These are phyloP conservation scores for Naganishia kalamii DNA, from an alignment of 768 basidiomycete genomes.

Conservation along the genomic window DNA sequence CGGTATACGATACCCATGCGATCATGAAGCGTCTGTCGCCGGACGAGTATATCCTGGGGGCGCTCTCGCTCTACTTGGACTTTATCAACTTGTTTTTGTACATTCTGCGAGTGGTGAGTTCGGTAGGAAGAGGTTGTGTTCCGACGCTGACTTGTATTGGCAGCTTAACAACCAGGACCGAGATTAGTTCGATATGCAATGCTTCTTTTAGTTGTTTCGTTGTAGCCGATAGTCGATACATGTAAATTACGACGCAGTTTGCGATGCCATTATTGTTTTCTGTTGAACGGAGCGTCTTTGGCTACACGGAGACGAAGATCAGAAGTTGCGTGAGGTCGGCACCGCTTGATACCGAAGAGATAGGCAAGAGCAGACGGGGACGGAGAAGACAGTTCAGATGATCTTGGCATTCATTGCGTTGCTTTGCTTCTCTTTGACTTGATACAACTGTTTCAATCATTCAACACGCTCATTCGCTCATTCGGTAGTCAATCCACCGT, in stretches of 20 bases:
- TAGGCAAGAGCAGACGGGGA: too few relatives aligned
- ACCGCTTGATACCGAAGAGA: too few relatives aligned
- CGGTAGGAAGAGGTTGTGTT: background rate
- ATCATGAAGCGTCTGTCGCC: slow-evolving; percentile 84
- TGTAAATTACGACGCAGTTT: too few relatives aligned
- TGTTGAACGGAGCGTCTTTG: too few relatives aligned
- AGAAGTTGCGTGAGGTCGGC: too few relatives aligned
- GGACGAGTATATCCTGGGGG: slow-evolving; percentile 87
- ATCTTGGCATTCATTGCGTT: too few relatives aligned
- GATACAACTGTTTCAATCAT: background rate
- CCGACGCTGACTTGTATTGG: too few relatives aligned
- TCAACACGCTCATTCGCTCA: background rate
- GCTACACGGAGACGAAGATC: too few relatives aligned
- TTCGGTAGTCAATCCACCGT: slow-evolving; percentile 29
- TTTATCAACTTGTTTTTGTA: slow-evolving; percentile 52
- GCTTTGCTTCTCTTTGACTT: background rate
- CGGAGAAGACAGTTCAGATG: too few relatives aligned
- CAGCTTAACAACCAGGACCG: slow-evolving; percentile 17
- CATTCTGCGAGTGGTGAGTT: slow-evolving; percentile 45
- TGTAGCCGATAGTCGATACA: too few relatives aligned
- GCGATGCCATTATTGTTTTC: too few relatives aligned
- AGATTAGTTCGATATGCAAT: background rate
- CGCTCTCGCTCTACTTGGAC: slow-evolving; percentile 92
- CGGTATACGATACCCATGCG: slow-evolving; percentile 74
- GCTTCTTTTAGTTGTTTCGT: background rate